Evolutionary conservation across 1,139 yeast species (phyloP).

Genomic region (Lodderomyces margitis): DNA sequence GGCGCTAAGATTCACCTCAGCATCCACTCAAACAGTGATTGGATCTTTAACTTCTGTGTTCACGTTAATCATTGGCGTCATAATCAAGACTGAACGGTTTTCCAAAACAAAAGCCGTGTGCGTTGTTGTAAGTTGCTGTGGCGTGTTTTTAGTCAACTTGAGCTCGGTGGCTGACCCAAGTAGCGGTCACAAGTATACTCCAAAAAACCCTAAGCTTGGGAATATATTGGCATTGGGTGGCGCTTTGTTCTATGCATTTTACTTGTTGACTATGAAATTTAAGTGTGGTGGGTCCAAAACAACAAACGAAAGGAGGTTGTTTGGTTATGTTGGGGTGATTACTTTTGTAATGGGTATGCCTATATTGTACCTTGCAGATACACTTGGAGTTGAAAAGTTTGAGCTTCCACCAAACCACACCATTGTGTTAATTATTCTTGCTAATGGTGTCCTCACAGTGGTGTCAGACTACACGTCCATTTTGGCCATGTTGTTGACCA

Average conservation of each 20-base stretch:
- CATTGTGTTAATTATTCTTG: conserved; percentile 32
- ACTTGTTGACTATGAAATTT: conserved; percentile 42
- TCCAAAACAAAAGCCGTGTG: conserved; percentile 43
- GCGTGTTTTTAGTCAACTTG: conserved; percentile 48
- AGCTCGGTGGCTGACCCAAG: conserved; percentile 27
- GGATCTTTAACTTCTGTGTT: conserved; percentile 53
- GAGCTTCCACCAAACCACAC: conserved; percentile 37
- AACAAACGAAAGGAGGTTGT: conserved; percentile 47
- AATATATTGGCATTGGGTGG: conserved; percentile 45
- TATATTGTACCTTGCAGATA: conserved; percentile 30
- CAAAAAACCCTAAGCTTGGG: conserved; percentile 45
- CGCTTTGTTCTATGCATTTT: conserved; percentile 48
- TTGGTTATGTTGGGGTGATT: conserved; percentile 46
- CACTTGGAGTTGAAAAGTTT: conserved; percentile 37
- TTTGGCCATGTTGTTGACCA: conserved; percentile 51
- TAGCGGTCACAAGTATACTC: conserved; percentile 24
- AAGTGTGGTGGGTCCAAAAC: conserved; percentile 40
- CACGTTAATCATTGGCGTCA: conserved; percentile 44
- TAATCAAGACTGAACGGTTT: conserved; percentile 40
- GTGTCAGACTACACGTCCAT: conserved; percentile 51
- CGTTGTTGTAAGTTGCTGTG: conserved; percentile 43
- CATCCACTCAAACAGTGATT: conserved; percentile 52
- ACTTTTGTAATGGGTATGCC: conserved; percentile 43
- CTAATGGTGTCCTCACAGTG: conserved; percentile 46
- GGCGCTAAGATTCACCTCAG: conserved; percentile 49